phyloP scores from a whole-genome alignment of 192 early-diverging fungal species.

The Linnemannia exigua region DNA sequence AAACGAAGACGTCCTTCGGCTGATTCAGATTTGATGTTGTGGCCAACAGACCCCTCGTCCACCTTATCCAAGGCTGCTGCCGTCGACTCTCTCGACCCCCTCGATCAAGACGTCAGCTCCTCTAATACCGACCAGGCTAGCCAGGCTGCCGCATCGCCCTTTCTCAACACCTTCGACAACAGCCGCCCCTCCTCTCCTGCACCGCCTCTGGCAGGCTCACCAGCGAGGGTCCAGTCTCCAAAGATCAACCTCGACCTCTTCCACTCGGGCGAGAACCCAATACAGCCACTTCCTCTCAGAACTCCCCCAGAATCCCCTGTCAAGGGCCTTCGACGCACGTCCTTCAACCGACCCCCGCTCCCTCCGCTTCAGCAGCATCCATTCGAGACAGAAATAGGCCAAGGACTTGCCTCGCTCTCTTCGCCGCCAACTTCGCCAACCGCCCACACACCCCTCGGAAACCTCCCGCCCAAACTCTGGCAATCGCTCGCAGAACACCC shows the following conservation, averaged over 20 bases:
- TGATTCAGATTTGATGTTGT: constrained; percentile 36
- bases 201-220: constrained; percentile 7
- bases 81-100: constrained; percentile 2
- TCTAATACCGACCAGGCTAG: constrained; percentile 21
- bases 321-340: constrained; percentile 26
- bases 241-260: constrained; percentile 26
- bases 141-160: not conserved
- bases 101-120: constrained; percentile 25
- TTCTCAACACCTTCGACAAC: constrained; percentile 43
- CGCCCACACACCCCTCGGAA: not conserved
- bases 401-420: constrained; percentile 15
- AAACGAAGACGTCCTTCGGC: constrained; percentile 10
- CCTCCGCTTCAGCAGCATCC: constrained; percentile 2
- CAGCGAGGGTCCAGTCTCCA: constrained; percentile 26
- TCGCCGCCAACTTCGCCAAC: constrained; percentile 50
- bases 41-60: constrained; percentile 32
- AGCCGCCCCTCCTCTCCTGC: constrained; percentile 48
- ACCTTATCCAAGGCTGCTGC: constrained; percentile 27
- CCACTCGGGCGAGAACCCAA: not conserved
- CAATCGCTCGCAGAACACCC: constrained; percentile 49
- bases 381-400: not conserved
- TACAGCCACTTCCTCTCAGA: constrained; percentile 13
- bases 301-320: constrained; percentile 55
- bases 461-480: constrained; percentile 38
- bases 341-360: constrained; percentile 12